phyloP scores from a whole-genome alignment of 495 filamentous ascomycete genomes.

The Aspergillus cavernicola region DNA sequence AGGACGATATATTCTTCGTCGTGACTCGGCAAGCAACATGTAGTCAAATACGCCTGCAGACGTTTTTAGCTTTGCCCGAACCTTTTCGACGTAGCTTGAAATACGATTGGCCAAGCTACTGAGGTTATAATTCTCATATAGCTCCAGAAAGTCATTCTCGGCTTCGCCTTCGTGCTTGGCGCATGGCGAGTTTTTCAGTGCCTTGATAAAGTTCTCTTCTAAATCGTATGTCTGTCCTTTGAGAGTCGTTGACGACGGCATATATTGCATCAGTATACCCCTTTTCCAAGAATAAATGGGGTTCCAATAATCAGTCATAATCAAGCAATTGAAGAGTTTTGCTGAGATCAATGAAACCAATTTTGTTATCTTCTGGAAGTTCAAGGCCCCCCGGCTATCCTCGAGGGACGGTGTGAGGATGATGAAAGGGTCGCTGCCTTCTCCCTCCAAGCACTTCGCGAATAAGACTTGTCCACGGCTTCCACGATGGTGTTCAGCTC shows the following conservation, averaged over 20 bases:
- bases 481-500: no score
- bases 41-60: not conserved
- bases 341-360: no score
- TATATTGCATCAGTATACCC: not conserved
- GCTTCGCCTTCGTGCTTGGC: not conserved
- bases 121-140: no score
- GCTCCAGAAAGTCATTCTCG: not conserved
- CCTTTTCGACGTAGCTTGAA: no score
- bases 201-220: not conserved
- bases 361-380: no score
- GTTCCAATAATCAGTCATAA: not conserved
- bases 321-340: not conserved
- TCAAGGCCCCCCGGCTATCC: no score
- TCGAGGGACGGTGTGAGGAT: no score
- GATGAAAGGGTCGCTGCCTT: no score
- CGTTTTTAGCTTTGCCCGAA: no score
- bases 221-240: not conserved
- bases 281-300: not conserved
- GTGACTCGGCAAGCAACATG: not conserved
- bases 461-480: no score
- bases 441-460: no score
- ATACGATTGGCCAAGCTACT: no score
- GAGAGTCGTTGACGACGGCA: not conserved
- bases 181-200: not conserved
- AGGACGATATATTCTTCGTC: not conserved